Evolutionary conservation across 2,329 filamentous ascomycete genomes (phyloP).

Genomic region (Exophiala oligosperma): DNA sequence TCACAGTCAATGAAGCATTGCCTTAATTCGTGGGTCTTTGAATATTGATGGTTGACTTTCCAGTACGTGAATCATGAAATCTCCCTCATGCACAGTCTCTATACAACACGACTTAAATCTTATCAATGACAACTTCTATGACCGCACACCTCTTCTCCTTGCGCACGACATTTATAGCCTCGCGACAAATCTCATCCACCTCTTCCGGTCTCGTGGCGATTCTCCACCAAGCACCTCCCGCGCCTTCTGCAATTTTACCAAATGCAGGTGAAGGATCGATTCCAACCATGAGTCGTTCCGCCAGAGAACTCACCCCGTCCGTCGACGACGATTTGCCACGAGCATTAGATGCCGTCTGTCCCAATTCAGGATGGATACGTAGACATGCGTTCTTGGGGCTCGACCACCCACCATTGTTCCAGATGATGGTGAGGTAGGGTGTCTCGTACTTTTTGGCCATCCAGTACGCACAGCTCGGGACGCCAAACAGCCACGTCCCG

Average conservation of each 20-base stretch:
- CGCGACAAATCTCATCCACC: neutral
- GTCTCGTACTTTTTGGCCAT: neutral
- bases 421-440: neutral
- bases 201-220: neutral
- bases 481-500: neutral
- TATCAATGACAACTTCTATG: constrained; percentile 7
- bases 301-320: neutral
- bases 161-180: neutral
- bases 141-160: constrained; percentile 2
- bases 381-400: neutral
- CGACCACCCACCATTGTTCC: neutral
- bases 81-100: too few relatives aligned
- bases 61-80: too few relatives aligned
- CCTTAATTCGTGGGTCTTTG: too few relatives aligned
- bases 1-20: too few relatives aligned
- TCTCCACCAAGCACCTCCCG: neutral
- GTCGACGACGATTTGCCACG: neutral
- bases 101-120: neutral
- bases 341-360: neutral
- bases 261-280: constrained; percentile 1
- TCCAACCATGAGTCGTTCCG: neutral
- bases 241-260: constrained; percentile 2
- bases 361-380: neutral
- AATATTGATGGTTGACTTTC: too few relatives aligned
- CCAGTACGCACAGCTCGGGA: neutral